Evolutionary conservation across 2,329 filamentous ascomycete genomes (phyloP).

Genomic region (Zymoseptoria brevis): DNA sequence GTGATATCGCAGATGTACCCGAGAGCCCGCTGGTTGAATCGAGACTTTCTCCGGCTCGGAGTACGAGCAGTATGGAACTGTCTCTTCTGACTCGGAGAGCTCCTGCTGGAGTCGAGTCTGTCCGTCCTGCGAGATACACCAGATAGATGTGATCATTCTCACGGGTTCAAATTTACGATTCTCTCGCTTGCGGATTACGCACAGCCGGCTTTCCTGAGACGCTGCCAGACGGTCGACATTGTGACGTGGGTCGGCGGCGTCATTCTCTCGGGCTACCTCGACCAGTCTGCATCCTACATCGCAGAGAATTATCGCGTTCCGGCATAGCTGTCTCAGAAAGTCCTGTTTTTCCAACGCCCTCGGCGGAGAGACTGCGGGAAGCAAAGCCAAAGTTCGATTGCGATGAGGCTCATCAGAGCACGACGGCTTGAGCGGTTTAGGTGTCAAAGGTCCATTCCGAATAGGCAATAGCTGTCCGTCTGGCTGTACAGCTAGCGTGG

Average conservation of each 20-base stretch:
- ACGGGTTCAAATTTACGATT: conserved; percentile 29
- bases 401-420: neutral
- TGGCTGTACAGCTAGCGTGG: neutral
- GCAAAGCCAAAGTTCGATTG: neutral
- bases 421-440: neutral
- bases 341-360: neutral
- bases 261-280: conserved; percentile 35
- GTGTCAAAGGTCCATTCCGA: too few relatives aligned
- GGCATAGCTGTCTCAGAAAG: conserved; percentile 37
- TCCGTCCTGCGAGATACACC: conserved; percentile 38
- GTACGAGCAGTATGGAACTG: conserved; percentile 40
- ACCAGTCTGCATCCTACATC: conserved; percentile 35
- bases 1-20: conserved; percentile 35
- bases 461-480: conserved; percentile 4
- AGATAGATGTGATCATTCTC: conserved; percentile 37
- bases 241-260: conserved; percentile 28
- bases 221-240: conserved; percentile 36
- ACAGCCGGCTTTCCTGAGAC: conserved; percentile 34
- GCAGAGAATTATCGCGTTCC: conserved; percentile 39
- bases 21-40: conserved; percentile 24
- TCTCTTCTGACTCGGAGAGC: conserved; percentile 34
- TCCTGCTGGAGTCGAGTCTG: conserved; percentile 37
- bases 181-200: conserved; percentile 38
- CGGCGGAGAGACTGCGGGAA: neutral
- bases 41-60: conserved; percentile 39